These are phyloP conservation scores for Naegleria lovaniensis DNA, from an alignment of 208 protist genomes.

Conservation along the genomic window DNA sequence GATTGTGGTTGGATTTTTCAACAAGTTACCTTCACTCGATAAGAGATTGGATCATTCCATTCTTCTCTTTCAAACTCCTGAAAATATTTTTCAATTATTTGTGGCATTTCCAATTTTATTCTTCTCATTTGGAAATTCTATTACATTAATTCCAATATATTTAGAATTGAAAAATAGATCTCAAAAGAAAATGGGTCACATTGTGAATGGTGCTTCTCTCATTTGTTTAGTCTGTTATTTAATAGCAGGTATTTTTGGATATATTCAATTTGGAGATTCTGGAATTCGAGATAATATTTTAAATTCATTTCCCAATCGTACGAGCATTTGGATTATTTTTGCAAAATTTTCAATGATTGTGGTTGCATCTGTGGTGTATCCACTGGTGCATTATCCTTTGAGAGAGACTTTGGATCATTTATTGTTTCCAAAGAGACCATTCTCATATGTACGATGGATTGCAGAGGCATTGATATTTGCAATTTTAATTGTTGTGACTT, in stretches of 20 bases:
- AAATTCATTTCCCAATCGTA: neutral
- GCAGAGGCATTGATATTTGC: neutral
- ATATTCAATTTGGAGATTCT: neutral
- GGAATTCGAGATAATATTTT: slow-evolving; percentile 17
- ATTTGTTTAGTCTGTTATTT: neutral
- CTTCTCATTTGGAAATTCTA: neutral
- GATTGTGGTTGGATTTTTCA: neutral
- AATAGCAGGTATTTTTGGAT: neutral
- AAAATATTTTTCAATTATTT: neutral
- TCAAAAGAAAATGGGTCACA: neutral
- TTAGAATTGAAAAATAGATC: neutral
- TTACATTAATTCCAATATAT: slow-evolving; percentile 12
- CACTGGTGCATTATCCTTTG: neutral
- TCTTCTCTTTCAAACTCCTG: neutral
- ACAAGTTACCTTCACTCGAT: neutral
- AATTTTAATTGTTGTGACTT: neutral
- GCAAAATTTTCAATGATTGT: neutral
- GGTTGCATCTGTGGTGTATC: neutral
- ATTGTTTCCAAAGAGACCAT: neutral
- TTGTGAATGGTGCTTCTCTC: neutral
- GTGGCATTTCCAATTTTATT: neutral
- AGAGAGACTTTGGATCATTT: neutral
- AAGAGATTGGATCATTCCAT: neutral
- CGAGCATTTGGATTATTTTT: neutral
- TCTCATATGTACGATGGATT: neutral